Evolutionary conservation across 1,139 yeast species (phyloP).

Genomic region (Pichia sp.): DNA sequence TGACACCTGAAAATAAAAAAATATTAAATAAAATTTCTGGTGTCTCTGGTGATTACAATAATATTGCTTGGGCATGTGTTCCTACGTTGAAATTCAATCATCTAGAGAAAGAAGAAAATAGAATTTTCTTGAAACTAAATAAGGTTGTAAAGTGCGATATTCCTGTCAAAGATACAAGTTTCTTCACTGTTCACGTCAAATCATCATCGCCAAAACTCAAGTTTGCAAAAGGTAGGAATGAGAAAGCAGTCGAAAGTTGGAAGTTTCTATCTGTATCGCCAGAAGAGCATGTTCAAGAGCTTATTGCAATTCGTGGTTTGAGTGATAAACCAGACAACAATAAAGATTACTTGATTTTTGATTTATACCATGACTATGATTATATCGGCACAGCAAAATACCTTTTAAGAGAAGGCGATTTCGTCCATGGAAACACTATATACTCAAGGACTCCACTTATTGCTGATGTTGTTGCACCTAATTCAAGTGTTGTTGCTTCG

Average conservation of each 20-base stretch:
- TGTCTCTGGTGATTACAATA: constrained; percentile 27
- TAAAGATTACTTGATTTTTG: constrained; percentile 46
- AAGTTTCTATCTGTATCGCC: constrained; percentile 71
- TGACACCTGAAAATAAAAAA: constrained; percentile 8
- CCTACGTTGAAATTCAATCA: constrained; percentile 61
- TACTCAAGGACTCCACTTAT: constrained; percentile 24
- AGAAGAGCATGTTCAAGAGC: constrained; percentile 40
- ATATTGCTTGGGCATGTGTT: constrained; percentile 45
- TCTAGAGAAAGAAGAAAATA: constrained; percentile 50
- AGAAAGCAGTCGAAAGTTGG: constrained; percentile 50
- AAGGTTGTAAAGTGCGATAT: constrained; percentile 36
- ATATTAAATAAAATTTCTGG: constrained; percentile 11
- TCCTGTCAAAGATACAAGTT: constrained; percentile 30
- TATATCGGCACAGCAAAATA: constrained; percentile 47
- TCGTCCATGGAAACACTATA: constrained; percentile 21
- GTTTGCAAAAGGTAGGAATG: constrained; percentile 66
- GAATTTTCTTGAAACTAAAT: constrained; percentile 52
- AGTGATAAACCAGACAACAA: constrained; percentile 18
- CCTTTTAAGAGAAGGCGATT: constrained; percentile 29
- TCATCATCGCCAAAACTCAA: constrained; percentile 42
- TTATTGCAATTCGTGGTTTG: constrained; percentile 43
- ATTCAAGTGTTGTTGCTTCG: constrained; percentile 35
- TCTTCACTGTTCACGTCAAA: constrained; percentile 30
- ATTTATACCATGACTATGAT: constrained; percentile 59
- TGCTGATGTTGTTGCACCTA: constrained; percentile 20